phyloP scores from a whole-genome alignment of 352 stramenopile species.

The Phytopythium vexans region DNA sequence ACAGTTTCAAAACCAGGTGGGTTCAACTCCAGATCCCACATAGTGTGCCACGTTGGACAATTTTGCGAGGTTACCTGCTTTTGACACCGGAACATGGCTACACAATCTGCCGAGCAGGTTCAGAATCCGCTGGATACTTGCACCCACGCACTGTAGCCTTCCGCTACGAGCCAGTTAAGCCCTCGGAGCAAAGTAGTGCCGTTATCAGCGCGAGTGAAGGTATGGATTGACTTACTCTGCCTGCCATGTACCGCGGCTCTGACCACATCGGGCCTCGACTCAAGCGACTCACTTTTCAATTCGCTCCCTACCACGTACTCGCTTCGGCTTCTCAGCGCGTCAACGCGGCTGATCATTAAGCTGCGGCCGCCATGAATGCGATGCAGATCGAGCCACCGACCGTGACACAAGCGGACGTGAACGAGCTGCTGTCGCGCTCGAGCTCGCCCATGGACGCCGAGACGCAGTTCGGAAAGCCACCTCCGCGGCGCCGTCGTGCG shows the following conservation, averaged over 20 bases:
- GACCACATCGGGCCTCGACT: not conserved
- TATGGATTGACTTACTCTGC: too few species aligned
- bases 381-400: constrained; percentile 5
- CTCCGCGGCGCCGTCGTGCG: constrained; percentile 24
- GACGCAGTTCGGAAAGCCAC: constrained; percentile 22
- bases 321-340: not conserved
- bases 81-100: too few species aligned
- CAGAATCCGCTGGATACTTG: too few species aligned
- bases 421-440: constrained; percentile 4
- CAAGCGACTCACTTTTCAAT: constrained; percentile 4
- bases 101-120: too few species aligned
- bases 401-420: constrained; percentile 7
- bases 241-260: too few species aligned
- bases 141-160: too few species aligned
- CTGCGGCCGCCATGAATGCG: not conserved
- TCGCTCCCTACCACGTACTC: not conserved
- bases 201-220: not conserved
- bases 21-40: too few species aligned
- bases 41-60: too few species aligned
- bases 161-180: too few species aligned
- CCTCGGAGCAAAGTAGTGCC: too few species aligned
- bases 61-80: too few species aligned
- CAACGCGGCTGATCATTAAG: not conserved
- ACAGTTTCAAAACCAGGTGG: too few species aligned
- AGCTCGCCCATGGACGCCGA: not conserved